A percentile compares a stretch with the other conserved stretches of the same genome.
These are phyloP conservation scores for Solanum dulcamara DNA, from an alignment of 257 asterid genomes.

Conservation along the genomic window DNA sequence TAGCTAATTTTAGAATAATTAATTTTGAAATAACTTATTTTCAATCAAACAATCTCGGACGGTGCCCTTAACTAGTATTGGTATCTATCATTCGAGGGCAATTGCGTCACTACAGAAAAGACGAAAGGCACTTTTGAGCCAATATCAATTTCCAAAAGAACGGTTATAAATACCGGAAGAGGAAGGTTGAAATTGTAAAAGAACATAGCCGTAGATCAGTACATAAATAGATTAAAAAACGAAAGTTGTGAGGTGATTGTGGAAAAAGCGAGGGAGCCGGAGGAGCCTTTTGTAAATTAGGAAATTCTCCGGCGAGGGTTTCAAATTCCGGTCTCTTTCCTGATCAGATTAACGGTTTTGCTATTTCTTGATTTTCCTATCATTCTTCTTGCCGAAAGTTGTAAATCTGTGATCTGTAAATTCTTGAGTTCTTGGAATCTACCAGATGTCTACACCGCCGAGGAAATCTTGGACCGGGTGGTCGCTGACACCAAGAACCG, in stretches of 20 bases:
- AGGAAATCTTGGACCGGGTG: slow-evolving; percentile 41
- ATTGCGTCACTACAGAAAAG: slow-evolving; percentile 26
- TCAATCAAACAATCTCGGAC: too few relatives aligned
- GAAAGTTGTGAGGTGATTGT: background rate
- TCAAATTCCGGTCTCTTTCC: background rate
- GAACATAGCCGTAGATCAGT: background rate
- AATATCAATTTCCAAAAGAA: slow-evolving; percentile 16
- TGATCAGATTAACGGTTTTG: background rate
- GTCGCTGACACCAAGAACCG: slow-evolving; percentile 61
- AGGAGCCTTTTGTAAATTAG: background rate
- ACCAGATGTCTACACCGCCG: slow-evolving; percentile 63
- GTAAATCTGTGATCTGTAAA: slow-evolving; percentile 20
- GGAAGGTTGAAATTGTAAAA: background rate
- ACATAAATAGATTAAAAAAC: background rate
- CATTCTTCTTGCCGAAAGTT: slow-evolving; percentile 45
- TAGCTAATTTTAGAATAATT: too few relatives aligned
- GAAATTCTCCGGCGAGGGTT: background rate
- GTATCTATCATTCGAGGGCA: slow-evolving; percentile 9
- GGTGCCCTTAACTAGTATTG: background rate
- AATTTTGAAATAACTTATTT: too few relatives aligned
- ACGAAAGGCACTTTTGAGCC: background rate
- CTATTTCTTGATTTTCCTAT: background rate
- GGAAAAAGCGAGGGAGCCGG: background rate
- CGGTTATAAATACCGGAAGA: slow-evolving; percentile 11
- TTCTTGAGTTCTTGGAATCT: background rate